A percentile compares a stretch with the other conserved stretches of the same genome.
Evolutionary conservation across 805 yeast genomes (phyloP).

Genomic region (Zygotorulaspora florentina): DNA sequence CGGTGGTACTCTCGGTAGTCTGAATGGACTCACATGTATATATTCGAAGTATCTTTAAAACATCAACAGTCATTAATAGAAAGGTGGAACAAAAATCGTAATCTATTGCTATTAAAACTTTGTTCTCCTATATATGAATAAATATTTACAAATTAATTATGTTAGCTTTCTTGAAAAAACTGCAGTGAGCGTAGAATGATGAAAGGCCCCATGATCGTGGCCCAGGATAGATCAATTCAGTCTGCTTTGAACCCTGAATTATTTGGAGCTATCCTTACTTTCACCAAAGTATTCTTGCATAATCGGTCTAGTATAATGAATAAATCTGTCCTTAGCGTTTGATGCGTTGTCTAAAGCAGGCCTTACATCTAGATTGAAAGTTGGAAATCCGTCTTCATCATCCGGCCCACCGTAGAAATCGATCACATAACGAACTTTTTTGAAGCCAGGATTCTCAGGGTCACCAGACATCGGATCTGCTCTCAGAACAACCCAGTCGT

Average conservation of each 20-base stretch:
- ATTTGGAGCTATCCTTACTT: not conserved
- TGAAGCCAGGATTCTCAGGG: conserved; percentile 46
- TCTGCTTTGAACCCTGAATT: not conserved
- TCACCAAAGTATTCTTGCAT: conserved; percentile 57
- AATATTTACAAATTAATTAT: too few relatives aligned
- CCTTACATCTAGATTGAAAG: conserved; percentile 88
- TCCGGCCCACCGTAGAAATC: conserved; percentile 97
- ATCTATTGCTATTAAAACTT: not conserved
- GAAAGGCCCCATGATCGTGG: too few relatives aligned
- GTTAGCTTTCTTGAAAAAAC: too few relatives aligned
- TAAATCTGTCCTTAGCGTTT: conserved; percentile 64
- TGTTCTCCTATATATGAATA: too few relatives aligned
- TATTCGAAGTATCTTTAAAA: not conserved
- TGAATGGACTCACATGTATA: not conserved
- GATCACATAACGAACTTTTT: conserved; percentile 81
- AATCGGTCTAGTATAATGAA: conserved; percentile 61
- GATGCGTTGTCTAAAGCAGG: conserved; percentile 79
- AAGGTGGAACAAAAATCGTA: not conserved
- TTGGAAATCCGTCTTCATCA: conserved; percentile 82
- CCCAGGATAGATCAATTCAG: too few relatives aligned
- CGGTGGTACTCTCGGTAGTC: not conserved
- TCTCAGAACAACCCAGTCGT: conserved; percentile 95
- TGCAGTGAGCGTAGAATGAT: too few relatives aligned
- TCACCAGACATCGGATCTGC: conserved; percentile 37
- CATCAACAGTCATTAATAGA: not conserved